Evolutionary conservation across 2,329 filamentous ascomycete species (phyloP).

Genomic region (Fusarium begoniae): DNA sequence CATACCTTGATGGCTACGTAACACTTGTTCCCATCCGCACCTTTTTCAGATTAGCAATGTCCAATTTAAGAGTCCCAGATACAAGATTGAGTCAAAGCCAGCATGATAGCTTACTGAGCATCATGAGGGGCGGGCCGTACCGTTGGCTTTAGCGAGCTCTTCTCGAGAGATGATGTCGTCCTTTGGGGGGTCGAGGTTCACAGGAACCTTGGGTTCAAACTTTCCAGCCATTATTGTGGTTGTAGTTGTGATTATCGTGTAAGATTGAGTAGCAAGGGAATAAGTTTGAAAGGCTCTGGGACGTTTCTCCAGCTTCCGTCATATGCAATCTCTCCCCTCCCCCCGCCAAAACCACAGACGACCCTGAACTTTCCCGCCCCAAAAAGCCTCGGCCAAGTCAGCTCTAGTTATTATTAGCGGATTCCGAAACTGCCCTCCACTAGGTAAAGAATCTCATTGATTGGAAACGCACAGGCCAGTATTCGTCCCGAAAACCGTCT

Average conservation of each 20-base stretch:
- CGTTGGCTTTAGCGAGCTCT: slow-evolving; percentile 82
- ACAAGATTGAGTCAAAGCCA: neutral
- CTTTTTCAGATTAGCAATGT: slow-evolving; percentile 53
- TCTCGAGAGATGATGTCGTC: slow-evolving; percentile 85
- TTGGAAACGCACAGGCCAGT: slow-evolving; percentile 32
- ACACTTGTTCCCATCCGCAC: slow-evolving; percentile 69
- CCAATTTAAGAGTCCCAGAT: neutral
- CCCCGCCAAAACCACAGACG: slow-evolving; percentile 25
- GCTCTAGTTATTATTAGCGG: neutral
- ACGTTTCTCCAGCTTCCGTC: slow-evolving; percentile 32
- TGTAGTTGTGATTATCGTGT: neutral
- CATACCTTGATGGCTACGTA: slow-evolving; percentile 76
- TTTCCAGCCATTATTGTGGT: slow-evolving; percentile 62
- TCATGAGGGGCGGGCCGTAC: slow-evolving; percentile 61
- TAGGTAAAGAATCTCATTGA: slow-evolving; percentile 14
- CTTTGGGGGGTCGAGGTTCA: slow-evolving; percentile 84
- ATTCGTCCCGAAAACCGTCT: slow-evolving; percentile 30
- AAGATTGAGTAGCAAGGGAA: neutral
- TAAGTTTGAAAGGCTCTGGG: neutral
- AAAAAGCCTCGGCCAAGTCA: slow-evolving; percentile 24
- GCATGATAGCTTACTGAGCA: neutral
- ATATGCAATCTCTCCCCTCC: slow-evolving; percentile 24
- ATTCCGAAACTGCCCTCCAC: neutral
- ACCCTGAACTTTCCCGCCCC: slow-evolving; percentile 3
- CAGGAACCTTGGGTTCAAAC: slow-evolving; percentile 82